Base-by-base conservation (phyloP, 164 flowering plant species). In the Chimonanthus salicifolius region DNA sequence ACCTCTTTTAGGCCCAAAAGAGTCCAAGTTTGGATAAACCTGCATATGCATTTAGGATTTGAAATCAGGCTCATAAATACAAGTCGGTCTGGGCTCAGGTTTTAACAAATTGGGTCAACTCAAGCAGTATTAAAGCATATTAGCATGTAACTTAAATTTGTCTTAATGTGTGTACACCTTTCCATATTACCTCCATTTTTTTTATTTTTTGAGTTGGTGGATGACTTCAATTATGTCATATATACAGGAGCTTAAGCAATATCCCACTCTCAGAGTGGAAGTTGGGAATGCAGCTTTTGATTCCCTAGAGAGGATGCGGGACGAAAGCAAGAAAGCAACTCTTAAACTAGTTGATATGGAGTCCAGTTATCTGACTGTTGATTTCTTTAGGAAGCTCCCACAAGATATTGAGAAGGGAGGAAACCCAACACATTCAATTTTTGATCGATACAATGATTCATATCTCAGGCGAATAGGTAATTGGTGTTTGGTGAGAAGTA, bases 331-430 rank as follows among this genome's bases (percentile, higher is more conserved):
- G 82, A 91, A 83, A 79, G 89, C 98, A 54, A 84, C 98, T 58
- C 86, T 92, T 11, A 83, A 87, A 82, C 84, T 94, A 49, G 98
- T 94, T 50, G 97, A 92, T 62, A 94, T 94, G 97, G 98, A 94
- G 80, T 82, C 84, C 67, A 82, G 90, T 75, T 94, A 94, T 75
- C 85, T 94, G 74, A 94, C 98, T 2, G 95, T 94, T 67, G 98
- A 92, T 73, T 94, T 92, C 85, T 94, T 94, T 85, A 83, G 98
- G 71, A 92, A 92, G 90, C 95, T 94, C 80, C 98, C 97, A 49
- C 97, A 91, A 79, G 98, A 94, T 81, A 80, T 90, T 58, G 98
- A 92, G 78, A 92, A 92, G 84, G 98, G 98, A 16, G 98, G 98
- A 80, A 91, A 94, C 72, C 97, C 97, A 66, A 85, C 97, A 7